phyloP scores from a whole-genome alignment of 331 rosid species.

The Stylosanthes scabra region DNA sequence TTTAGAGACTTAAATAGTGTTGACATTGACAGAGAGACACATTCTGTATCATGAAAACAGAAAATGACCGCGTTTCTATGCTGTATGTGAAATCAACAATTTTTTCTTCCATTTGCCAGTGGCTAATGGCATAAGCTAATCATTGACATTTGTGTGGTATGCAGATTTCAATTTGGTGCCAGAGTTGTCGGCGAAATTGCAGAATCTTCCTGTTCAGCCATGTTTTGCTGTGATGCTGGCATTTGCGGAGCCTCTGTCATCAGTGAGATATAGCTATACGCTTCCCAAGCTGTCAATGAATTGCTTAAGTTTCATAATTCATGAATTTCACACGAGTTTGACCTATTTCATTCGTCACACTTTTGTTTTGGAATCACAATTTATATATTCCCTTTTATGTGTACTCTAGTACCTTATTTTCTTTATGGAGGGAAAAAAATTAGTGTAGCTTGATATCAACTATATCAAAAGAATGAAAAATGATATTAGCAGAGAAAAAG shows the following conservation, averaged over 20 bases:
- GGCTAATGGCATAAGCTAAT: slow-evolving; percentile 15
- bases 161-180: slow-evolving; percentile 74
- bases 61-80: neutral
- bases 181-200: slow-evolving; percentile 68
- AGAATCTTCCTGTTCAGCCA: slow-evolving; percentile 67
- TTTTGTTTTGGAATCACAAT: slow-evolving; percentile 24
- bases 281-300: slow-evolving; percentile 24
- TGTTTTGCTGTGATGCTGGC: slow-evolving; percentile 91
- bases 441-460: slow-evolving; percentile 2
- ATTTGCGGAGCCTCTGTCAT: slow-evolving; percentile 77
- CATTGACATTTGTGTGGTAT: slow-evolving; percentile 23
- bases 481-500: slow-evolving; percentile 13
- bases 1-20: too few species aligned
- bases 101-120: neutral
- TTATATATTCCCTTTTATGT: slow-evolving; percentile 16
- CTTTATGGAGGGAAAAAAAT: neutral
- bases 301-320: slow-evolving; percentile 27
- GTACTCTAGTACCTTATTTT: neutral
- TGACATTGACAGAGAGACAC: neutral
- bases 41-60: neutral
- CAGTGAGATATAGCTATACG: slow-evolving; percentile 56
- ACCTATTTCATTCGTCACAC: slow-evolving; percentile 31
- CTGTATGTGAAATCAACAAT: neutral
- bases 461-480: slow-evolving; percentile 21
- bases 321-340: slow-evolving; percentile 23